These are phyloP conservation scores for Ceratocystiopsis minuta DNA, from an alignment of 2,329 filamentous ascomycete genomes.

Conservation along the genomic window DNA sequence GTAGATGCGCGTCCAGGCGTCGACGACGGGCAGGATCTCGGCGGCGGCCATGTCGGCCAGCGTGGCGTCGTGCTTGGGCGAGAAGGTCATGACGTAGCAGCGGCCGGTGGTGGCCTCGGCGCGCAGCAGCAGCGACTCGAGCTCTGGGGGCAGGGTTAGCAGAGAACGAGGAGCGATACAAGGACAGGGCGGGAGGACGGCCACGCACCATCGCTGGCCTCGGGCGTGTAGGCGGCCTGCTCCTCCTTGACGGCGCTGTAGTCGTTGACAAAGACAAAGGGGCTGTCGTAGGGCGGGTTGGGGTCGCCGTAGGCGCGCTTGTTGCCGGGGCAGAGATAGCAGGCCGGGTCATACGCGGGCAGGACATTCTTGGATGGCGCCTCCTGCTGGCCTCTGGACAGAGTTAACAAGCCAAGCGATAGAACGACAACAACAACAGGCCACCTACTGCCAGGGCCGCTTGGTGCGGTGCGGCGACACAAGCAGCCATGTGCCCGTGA, in stretches of 20 bases:
- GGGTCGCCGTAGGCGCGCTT: conserved; percentile 67
- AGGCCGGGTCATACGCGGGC: conserved; percentile 71
- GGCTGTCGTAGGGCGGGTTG: conserved; percentile 74
- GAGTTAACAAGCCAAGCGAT: too few relatives aligned
- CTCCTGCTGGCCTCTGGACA: conserved; percentile 61
- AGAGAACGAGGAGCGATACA: too few relatives aligned
- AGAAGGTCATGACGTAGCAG: conserved; percentile 95
- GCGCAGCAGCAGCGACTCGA: conserved; percentile 58
- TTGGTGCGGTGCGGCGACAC: conserved; percentile 95
- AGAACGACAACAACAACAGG: too few relatives aligned
- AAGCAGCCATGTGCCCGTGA: conserved; percentile 78
- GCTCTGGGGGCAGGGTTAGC: conserved; percentile 28
- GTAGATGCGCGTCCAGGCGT: conserved; percentile 88
- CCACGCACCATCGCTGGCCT: conserved; percentile 6
- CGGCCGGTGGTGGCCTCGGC: conserved; percentile 81
- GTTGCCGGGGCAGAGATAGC: conserved; percentile 90
- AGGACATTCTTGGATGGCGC: conserved; percentile 46
- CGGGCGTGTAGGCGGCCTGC: conserved; percentile 55
- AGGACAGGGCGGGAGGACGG: too few relatives aligned
- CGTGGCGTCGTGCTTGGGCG: conserved; percentile 74
- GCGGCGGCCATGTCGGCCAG: conserved; percentile 68
- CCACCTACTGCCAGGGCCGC: conserved; percentile 82
- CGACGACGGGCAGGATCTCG: conserved; percentile 66
- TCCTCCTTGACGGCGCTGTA: conserved; percentile 92
- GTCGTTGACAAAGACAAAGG: conserved; percentile 93